phyloP scores from a whole-genome alignment of 345 rosid genomes.

The Gossypium mustelinum region DNA sequence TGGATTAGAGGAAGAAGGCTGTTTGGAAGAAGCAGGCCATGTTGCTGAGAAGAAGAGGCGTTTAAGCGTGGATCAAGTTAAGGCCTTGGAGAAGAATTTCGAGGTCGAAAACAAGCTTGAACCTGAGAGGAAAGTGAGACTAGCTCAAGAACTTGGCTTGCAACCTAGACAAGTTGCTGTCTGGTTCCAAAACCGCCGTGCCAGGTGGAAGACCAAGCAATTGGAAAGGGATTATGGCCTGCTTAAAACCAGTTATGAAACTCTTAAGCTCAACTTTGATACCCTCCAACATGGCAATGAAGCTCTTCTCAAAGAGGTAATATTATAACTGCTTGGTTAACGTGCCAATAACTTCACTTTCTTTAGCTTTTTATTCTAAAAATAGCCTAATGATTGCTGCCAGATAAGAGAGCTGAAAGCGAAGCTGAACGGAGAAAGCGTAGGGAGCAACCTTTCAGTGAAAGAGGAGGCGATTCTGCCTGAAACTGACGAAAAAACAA shows the following conservation, averaged over 20 bases:
- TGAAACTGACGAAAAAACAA: constrained; percentile 32
- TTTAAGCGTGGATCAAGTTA: constrained; percentile 69
- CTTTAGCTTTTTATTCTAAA: not conserved
- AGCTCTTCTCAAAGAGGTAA: constrained; percentile 77
- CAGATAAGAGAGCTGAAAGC: constrained; percentile 73
- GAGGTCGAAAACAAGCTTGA: constrained; percentile 87
- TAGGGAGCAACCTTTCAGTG: constrained; percentile 56
- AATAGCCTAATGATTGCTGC: constrained; percentile 12
- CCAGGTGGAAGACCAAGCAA: constrained; percentile 86
- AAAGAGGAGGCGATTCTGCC: constrained; percentile 53
- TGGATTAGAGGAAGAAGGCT: constrained; percentile 72
- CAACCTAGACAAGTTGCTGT: constrained; percentile 91
- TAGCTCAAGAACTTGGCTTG: constrained; percentile 76
- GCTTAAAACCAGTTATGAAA: constrained; percentile 53
- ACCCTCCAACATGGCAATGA: constrained; percentile 73
- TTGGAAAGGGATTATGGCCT: constrained; percentile 62
- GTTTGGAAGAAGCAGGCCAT: constrained; percentile 63
- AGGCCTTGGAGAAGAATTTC: constrained; percentile 80
- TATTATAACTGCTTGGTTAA: not conserved
- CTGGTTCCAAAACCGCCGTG: constrained; percentile 92
- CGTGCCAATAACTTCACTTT: not conserved
- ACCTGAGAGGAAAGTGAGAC: constrained; percentile 71
- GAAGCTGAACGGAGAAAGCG: constrained; percentile 53
- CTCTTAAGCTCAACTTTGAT: constrained; percentile 59
- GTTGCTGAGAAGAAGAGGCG: constrained; percentile 77